Conservation (phyloP, 176 grass and related monocot genomes). For the Lolium perenne region DNA sequence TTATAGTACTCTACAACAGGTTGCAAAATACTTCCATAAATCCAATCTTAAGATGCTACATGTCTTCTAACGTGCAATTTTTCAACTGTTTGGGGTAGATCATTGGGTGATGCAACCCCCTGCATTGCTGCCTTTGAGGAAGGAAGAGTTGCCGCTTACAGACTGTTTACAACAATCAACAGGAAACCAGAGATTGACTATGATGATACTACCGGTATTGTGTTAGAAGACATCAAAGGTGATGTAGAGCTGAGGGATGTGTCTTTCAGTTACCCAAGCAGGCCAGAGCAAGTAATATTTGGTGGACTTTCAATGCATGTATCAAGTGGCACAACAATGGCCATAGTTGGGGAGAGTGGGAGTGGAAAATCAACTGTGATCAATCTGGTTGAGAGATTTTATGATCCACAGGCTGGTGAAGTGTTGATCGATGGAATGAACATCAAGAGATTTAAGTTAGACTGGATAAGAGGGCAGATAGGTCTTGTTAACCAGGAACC, state of each 20-base stretch:
- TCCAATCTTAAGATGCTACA: background rate
- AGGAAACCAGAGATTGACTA: constrained; percentile 57
- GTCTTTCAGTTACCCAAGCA: constrained; percentile 61
- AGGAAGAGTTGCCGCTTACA: constrained; percentile 55
- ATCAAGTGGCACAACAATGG: constrained; percentile 67
- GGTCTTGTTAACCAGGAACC: constrained; percentile 70
- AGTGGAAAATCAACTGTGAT: constrained; percentile 88
- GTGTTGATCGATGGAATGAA: constrained; percentile 77
- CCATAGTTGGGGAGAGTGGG: constrained; percentile 87
- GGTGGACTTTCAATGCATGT: constrained; percentile 66
- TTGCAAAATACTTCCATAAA: constrained; percentile 13
- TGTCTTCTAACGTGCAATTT: constrained; percentile 6
- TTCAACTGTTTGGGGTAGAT: constrained; percentile 46
- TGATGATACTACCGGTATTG: constrained; percentile 38
- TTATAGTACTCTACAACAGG: constrained; percentile 21
- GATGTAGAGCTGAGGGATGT: constrained; percentile 64
- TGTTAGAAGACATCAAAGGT: constrained; percentile 49
- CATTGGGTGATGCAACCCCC: constrained; percentile 67
- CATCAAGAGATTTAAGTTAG: constrained; percentile 63
- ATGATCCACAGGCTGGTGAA: constrained; percentile 75
- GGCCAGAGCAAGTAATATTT: constrained; percentile 60
- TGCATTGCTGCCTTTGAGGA: constrained; percentile 47
- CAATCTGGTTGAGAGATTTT: constrained; percentile 78
- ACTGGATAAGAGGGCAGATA: constrained; percentile 63
- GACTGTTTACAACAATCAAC: constrained; percentile 56